Base-by-base conservation (phyloP, 78 protist genomes). In the Polysphondylium violaceum region DNA sequence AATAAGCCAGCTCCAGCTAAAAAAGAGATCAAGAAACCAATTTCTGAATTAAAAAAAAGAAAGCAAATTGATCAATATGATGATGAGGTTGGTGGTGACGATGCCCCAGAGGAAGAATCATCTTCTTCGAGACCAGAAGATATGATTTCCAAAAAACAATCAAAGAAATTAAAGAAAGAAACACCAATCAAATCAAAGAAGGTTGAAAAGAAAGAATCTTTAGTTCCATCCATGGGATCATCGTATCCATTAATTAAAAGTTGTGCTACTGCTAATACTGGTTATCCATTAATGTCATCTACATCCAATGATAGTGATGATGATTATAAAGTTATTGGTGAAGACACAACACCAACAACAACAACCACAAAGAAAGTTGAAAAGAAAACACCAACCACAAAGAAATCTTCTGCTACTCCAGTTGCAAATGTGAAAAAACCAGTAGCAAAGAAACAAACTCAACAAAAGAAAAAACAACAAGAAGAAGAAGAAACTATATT, bases 301-400 rank as follows among this genome's bases (percentile, higher is more conserved):
- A 17, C 8, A 3, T 1, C 3, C 27, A 21, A 38, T 40, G 51
- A 38, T 36, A 64, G 44, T 50, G 88, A 79, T 65, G 68, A 67
- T 67, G 88, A 79, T 11, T 14, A 31, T 33, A 36, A 75, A 36
- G 51, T 44, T 36, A 33, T 47, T 16, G 40, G 51, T 64, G 72
- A 64, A 19, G 38, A 64, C 25, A 31, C 60, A 38, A 12, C 69
- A 47, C 14, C 31, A 58, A 59, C 1, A 74, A 36, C 47, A 38
- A 74, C 2, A 53, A 31, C 27, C 23, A 1, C 41, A 38, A 76
- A 59, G 14, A 38, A 59, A 65, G 9, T 35, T 35, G 21, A 11
- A 35, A 64, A 33, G 29, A 35, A 33, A 35, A 64, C 40, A 64
- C 47, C 53, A 65, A 38, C 16, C n/a, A 38, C 19, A 29, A 33